Evolutionary conservation across 495 filamentous ascomycete species (phyloP), one percentile per base, ranked within the genome.

Genomic region (Daldinia vernicosa): DNA sequence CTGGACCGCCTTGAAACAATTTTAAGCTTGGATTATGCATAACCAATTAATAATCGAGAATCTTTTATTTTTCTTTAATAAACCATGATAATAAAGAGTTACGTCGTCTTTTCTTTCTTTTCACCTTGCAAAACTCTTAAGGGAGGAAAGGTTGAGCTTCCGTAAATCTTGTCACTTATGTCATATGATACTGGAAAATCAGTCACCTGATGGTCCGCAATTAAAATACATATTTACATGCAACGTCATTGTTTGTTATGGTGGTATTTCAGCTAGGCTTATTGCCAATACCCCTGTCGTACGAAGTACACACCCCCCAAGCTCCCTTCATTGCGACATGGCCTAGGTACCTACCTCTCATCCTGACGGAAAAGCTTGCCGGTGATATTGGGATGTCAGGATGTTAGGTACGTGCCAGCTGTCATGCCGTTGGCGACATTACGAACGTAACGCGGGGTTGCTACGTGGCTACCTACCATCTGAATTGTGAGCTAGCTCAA

Each of bases 241-340:
- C 47, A 52, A 52, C 50, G 50, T 52, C 50, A 52, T 52, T 28
- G 50, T 52, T 52, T 12, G 24, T 52, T 52, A 30, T 26, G 24
- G 50, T 52, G 15, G 50, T 52, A 52, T 52, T 52, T 52, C 50
- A 52, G 26, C 50, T 52, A 22, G 24, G 14, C 4, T 28, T 27
- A 28, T 27, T 52, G 12, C 11, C 26, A 52, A 52, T 11, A 50
- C 24, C 47, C 47, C 9, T 52, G 47, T 52, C 12, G 4, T 17
- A 45, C 32, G 12, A 27, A 4, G 26, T 27, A 27, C 26, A n/a
- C n/a, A n/a, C n/a, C 9, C 2, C 30, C 30, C 1, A 32, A 32
- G 6, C 30, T 32, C 30, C 9, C 9, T 45, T 17, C 6, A 19
- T 11, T 45, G 17, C 9, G 22, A 19, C 9, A 33, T 9, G 9